Conservation (phyloP, 2,329 filamentous ascomycete species). For the Cladorrhinum sp. region DNA sequence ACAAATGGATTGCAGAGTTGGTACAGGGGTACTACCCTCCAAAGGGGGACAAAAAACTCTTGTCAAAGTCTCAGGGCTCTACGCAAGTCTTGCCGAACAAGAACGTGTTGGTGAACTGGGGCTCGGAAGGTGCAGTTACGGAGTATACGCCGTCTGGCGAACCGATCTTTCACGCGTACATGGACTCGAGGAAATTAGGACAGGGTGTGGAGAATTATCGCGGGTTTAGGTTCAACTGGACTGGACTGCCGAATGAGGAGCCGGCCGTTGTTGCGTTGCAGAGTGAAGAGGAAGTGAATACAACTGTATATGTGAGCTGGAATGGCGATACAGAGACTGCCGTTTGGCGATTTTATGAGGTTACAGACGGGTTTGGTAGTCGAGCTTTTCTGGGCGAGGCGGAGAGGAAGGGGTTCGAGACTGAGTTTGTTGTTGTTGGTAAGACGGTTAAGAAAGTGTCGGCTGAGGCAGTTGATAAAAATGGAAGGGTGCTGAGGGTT, state of each 20-base stretch:
- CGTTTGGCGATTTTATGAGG: constrained; percentile 25
- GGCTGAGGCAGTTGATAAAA: constrained; percentile 22
- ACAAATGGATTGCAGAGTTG: constrained; percentile 41
- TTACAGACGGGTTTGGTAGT: constrained; percentile 16
- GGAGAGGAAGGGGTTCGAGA: constrained; percentile 23
- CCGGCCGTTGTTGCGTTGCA: constrained; percentile 30
- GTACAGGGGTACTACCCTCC: constrained; percentile 48
- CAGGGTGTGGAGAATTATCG: constrained; percentile 51
- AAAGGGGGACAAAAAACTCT: constrained; percentile 8
- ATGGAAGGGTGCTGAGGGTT: constrained; percentile 17
- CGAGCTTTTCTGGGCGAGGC: constrained; percentile 20
- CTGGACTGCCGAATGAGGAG: constrained; percentile 42
- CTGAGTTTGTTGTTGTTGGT: constrained; percentile 16
- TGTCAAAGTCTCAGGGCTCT: constrained; percentile 37
- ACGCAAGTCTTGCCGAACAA: constrained; percentile 53
- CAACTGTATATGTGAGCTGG: constrained; percentile 41
- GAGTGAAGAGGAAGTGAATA: constrained; percentile 22
- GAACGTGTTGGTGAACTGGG: constrained; percentile 57
- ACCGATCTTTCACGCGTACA: constrained; percentile 51
- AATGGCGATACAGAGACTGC: constrained; percentile 43
- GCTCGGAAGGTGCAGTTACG: constrained; percentile 46
- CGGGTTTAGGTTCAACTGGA: constrained; percentile 53
- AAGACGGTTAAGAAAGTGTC: constrained; percentile 9
- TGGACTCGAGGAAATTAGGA: constrained; percentile 38
- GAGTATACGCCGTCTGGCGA: constrained; percentile 47